phyloP scores from a whole-genome alignment of 1,284 basidiomycete species.

The Leccinum pachyderme region DNA sequence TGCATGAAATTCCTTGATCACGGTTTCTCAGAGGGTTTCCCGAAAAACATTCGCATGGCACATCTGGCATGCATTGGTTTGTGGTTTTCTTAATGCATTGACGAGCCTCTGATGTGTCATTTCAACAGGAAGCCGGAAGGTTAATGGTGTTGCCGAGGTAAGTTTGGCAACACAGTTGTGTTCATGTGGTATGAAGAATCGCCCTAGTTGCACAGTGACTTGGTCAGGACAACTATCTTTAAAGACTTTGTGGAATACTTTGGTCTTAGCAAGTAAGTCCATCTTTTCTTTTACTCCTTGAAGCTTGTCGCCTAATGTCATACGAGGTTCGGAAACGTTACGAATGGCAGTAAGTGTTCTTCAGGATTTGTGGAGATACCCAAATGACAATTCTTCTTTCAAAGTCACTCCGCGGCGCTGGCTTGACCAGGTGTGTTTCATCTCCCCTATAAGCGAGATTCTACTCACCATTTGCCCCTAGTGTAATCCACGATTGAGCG shows the following conservation, averaged over 20 bases:
- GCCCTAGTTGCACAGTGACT: slow-evolving; percentile 65
- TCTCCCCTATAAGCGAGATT: background rate
- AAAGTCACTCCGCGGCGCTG: slow-evolving; percentile 82
- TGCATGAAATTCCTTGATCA: background rate
- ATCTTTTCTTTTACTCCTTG: background rate
- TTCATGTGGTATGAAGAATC: background rate
- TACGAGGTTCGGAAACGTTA: slow-evolving; percentile 73
- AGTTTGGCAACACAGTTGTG: slow-evolving; percentile 2
- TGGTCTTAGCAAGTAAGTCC: slow-evolving; percentile 68
- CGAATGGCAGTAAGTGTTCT: slow-evolving; percentile 72
- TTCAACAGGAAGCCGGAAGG: slow-evolving; percentile 67
- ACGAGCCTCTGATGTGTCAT: background rate
- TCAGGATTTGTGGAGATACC: slow-evolving; percentile 12
- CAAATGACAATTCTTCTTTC: slow-evolving; percentile 5
- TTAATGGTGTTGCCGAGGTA: slow-evolving; percentile 95
- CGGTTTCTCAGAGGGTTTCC: slow-evolving; percentile 64
- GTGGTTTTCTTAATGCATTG: slow-evolving; percentile 14
- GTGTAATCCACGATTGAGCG: slow-evolving; percentile 85
- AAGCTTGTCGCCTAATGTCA: slow-evolving; percentile 12
- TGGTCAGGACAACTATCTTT: slow-evolving; percentile 77
- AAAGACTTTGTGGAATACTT: slow-evolving; percentile 90
- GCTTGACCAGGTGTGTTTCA: slow-evolving; percentile 66
- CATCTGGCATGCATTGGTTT: slow-evolving; percentile 74
- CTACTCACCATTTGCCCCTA: slow-evolving; percentile 31
- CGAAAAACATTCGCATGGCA: slow-evolving; percentile 88